Percentiles rank a stretch among this genome's conserved stretches.
phyloP scores from a whole-genome alignment of 805 yeast species.

The Komagataella kurtzmanii region DNA sequence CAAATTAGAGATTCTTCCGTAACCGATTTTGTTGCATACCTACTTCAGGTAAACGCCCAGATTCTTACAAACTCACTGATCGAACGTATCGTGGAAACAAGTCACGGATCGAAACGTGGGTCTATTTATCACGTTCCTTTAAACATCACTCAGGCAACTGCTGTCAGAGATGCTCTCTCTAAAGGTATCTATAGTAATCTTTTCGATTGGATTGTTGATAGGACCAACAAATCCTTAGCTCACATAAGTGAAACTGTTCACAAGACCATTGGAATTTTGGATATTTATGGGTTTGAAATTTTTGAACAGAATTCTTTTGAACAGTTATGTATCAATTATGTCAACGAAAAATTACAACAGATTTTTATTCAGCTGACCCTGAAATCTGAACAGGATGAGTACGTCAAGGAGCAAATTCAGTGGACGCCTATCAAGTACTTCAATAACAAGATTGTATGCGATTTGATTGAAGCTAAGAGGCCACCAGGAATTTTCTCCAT shows the following conservation, averaged over 20 bases:
- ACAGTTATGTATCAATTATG: conserved; percentile 91
- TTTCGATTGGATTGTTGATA: conserved; percentile 91
- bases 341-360: conserved; percentile 91
- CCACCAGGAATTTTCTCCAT: conserved; percentile 98
- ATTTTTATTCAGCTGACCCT: conserved; percentile 91
- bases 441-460: conserved; percentile 94
- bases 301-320: conserved; percentile 92
- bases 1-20: conserved; percentile 74
- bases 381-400: conserved; percentile 96
- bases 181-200: conserved; percentile 86
- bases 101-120: conserved; percentile 82
- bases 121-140: conserved; percentile 91
- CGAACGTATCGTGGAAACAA: conserved; percentile 80
- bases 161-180: conserved; percentile 90
- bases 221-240: conserved; percentile 74
- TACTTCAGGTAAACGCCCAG: conserved; percentile 66
- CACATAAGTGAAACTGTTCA: conserved; percentile 22
- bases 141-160: conserved; percentile 83
- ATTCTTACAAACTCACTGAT: conserved; percentile 53
- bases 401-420: conserved; percentile 84
- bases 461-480: conserved; percentile 81
- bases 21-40: conserved; percentile 88
- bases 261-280: conserved; percentile 84
- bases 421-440: conserved; percentile 98
- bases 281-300: conserved; percentile 93